Evolutionary conservation across 1,284 basidiomycete genomes (phyloP), one percentile per base, ranked within the genome.

Genomic region (Ganoderma multipileum): DNA sequence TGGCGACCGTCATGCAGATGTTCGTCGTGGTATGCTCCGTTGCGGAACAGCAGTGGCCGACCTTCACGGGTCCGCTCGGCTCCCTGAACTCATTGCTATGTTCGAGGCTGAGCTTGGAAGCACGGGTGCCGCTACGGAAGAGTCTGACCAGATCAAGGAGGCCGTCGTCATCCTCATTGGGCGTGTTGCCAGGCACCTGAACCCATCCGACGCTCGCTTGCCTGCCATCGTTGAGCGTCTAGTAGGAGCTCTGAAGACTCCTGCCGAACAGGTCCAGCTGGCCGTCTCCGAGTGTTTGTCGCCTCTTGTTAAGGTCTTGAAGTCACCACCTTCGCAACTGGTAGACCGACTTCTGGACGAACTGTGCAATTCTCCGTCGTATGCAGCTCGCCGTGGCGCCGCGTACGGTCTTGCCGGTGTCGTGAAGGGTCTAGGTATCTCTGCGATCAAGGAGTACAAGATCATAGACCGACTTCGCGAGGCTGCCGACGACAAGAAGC

Each of bases 391-490:
- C 36, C 89, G 97, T 58, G 98, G 98, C 50, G 97, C 97, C 1
- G 97, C 97, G 0, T 99, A 99, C 78, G 98, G 98, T 61, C 82
- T 99, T 26, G 96, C 97, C 0, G 98, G 98, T 42, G 88, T 96
- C 23, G 86, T 99, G 74, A 95, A 94, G 78, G 98, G 98, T 18
- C 87, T 92, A 1, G 98, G 98, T 6, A 90, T 99, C 41, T 84
- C 88, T 1, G 89, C 91, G 0, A 91, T 99, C 82, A 95, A 95
- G 78, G 91, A 97, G 76, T 95, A 93, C 78, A 84, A 91, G 65
- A 84, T 98, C 65, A 89, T 98, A 73, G 83, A 85, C 42, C 90
- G 93, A 52, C 84, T 99, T 18, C 87, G 88, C 36, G 85, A 88
- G 38, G 95, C 94, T 2, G 84, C 94, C 6, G 95, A 96, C 74